Evolutionary conservation across 352 stramenopile species (phyloP).

Genomic region (Detonula confervacea): DNA sequence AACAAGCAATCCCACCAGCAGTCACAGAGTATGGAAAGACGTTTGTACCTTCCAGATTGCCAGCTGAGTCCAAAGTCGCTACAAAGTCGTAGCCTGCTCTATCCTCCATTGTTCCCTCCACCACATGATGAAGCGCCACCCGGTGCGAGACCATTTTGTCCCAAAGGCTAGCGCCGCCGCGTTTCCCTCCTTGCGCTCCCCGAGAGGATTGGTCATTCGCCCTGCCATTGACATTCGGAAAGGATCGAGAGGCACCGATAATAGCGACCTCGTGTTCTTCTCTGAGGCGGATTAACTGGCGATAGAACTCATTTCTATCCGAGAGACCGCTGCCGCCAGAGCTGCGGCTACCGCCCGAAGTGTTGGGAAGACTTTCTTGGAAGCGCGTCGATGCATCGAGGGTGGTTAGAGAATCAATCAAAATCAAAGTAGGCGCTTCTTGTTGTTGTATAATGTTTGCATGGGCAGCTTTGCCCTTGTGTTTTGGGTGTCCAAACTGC

Average conservation of each 20-base stretch:
- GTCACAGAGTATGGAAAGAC: conserved; percentile 49
- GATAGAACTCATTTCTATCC: conserved; percentile 53
- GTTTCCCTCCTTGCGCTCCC: not conserved
- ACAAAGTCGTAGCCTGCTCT: conserved; percentile 41
- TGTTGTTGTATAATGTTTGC: not conserved
- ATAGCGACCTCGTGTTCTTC: conserved; percentile 50
- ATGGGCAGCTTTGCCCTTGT: conserved; percentile 1
- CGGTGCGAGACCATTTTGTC: conserved; percentile 52
- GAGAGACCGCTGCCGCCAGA: conserved; percentile 44
- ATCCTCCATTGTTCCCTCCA: conserved; percentile 29
- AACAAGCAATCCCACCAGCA: conserved; percentile 37
- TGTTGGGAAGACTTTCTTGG: conserved; percentile 41
- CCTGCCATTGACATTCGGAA: not conserved
- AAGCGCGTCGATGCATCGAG: conserved; percentile 42
- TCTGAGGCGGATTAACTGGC: conserved; percentile 43
- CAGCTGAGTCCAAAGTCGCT: conserved; percentile 21
- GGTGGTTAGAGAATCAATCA: conserved; percentile 55
- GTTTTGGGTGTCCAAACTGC: not conserved
- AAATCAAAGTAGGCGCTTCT: conserved; percentile 40
- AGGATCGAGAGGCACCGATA: conserved; percentile 27
- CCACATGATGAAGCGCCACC: conserved; percentile 39
- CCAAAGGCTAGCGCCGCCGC: conserved; percentile 34
- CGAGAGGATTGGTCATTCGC: not conserved
- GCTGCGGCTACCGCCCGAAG: conserved; percentile 6
- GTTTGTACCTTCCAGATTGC: not conserved